phyloP scores from a whole-genome alignment of 225 moss, liverwort and hornwort genomes.

The Marchantia polymorpha region DNA sequence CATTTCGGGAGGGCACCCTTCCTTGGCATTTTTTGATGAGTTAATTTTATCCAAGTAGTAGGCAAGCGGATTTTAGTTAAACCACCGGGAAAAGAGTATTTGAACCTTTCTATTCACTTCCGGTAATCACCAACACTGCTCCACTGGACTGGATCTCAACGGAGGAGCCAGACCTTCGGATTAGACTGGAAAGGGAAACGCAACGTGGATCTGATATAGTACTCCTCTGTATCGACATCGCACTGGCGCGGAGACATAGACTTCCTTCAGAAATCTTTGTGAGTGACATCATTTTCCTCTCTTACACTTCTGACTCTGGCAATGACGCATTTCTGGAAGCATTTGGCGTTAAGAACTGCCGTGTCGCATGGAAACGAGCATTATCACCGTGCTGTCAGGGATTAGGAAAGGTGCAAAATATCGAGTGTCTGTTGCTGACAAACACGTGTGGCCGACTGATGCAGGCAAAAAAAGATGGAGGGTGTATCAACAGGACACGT shows the following conservation, averaged over 20 bases:
- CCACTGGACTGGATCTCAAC: constrained; percentile 8
- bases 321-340: too few species aligned
- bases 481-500: constrained; percentile 12
- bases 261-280: constrained; percentile 8
- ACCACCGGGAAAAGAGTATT: constrained; percentile 3
- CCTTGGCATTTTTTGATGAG: constrained; percentile 32
- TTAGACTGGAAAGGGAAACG: background rate
- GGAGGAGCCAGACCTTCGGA: constrained; percentile 1
- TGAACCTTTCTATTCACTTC: background rate
- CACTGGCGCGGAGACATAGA: background rate
- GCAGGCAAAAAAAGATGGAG: constrained; percentile 9
- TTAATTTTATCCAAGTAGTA: constrained; percentile 21
- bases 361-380: too few species aligned
- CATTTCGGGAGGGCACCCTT: background rate
- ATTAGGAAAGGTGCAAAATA: background rate
- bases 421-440: background rate
- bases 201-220: background rate
- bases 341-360: too few species aligned
- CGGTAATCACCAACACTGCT: constrained; percentile 5
- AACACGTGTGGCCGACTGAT: background rate
- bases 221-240: background rate
- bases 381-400: background rate
- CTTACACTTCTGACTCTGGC: background rate
- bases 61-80: constrained; percentile 31
- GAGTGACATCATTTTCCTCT: background rate